A percentile compares a stretch with the other conserved stretches of the same genome.
These are phyloP conservation scores for Colletotrichum phormii DNA, from an alignment of 2,329 filamentous ascomycete genomes.

Conservation along the genomic window DNA sequence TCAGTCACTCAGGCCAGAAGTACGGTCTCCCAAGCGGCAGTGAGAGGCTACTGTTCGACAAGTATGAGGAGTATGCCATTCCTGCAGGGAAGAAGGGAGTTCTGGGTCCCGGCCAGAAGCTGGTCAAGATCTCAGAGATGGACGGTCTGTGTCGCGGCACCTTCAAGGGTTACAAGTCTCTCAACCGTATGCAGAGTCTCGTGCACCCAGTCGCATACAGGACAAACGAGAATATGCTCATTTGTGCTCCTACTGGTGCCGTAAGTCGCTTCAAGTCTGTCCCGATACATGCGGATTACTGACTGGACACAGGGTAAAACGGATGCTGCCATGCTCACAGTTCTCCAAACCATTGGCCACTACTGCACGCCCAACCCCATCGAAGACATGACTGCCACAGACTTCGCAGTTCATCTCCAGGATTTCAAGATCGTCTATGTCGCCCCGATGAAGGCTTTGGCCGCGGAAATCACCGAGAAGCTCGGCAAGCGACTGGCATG, in stretches of 20 bases:
- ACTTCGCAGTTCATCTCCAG: slow-evolving; percentile 85
- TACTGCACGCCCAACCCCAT: slow-evolving; percentile 84
- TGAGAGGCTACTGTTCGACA: slow-evolving; percentile 75
- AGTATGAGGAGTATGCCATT: slow-evolving; percentile 90
- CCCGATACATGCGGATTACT: slow-evolving; percentile 5
- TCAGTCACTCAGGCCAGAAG: slow-evolving; percentile 83
- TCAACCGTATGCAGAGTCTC: slow-evolving; percentile 98
- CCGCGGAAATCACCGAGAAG: slow-evolving; percentile 96
- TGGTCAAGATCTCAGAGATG: slow-evolving; percentile 83
- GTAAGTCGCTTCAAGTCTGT: slow-evolving; percentile 53
- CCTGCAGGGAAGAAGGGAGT: slow-evolving; percentile 85
- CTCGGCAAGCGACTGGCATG: slow-evolving; percentile 91
- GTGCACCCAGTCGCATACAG: slow-evolving; percentile 96
- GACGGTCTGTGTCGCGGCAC: slow-evolving; percentile 92
- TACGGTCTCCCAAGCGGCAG: slow-evolving; percentile 86
- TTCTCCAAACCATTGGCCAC: slow-evolving; percentile 89
- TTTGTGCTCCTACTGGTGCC: slow-evolving; percentile 96
- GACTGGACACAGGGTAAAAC: slow-evolving; percentile 79
- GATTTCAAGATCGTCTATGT: slow-evolving; percentile 99
- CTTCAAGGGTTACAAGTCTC: slow-evolving; percentile 90
- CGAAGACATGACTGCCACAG: slow-evolving; percentile 76
- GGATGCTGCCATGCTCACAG: slow-evolving; percentile 96
- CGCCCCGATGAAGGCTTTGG: slow-evolving; percentile 97
- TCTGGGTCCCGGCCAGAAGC: slow-evolving; percentile 76
- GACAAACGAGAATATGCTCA: slow-evolving; percentile 98